phyloP scores from a whole-genome alignment of 1,284 basidiomycete genomes.

The Rhodotorula sp. region DNA sequence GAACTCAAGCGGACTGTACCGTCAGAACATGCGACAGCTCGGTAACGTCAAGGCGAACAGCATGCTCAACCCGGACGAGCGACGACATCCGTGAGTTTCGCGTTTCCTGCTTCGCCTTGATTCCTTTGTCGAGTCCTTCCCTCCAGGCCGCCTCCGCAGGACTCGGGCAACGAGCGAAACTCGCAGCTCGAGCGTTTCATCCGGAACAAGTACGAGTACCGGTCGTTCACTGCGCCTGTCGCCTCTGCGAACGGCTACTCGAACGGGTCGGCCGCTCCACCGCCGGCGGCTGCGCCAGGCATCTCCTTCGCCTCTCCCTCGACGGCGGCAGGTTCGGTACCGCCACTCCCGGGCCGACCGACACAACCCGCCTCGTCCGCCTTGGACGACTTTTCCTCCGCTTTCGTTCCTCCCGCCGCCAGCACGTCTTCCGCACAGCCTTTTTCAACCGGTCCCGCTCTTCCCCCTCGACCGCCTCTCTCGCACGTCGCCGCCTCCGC shows the following conservation, averaged over 20 bases:
- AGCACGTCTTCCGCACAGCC: neutral
- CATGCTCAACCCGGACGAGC: conserved; percentile 46
- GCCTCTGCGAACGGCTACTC: neutral
- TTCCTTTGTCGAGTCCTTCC: too few relatives aligned
- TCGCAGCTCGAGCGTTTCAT: conserved; percentile 49
- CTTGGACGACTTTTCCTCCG: neutral
- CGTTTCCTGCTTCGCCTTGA: neutral
- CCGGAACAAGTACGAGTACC: conserved; percentile 48
- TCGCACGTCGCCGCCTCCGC: neutral
- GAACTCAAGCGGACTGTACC: too few relatives aligned
- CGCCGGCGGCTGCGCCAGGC: neutral
- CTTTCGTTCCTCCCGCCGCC: too few relatives aligned
- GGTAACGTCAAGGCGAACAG: conserved; percentile 48
- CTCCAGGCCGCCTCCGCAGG: conserved; percentile 46
- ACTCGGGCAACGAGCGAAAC: conserved; percentile 47
- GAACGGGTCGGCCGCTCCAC: neutral
- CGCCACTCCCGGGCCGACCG: neutral
- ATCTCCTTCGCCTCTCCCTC: neutral
- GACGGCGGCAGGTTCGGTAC: neutral
- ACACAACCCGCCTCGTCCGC: neutral
- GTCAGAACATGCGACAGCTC: conserved; percentile 44
- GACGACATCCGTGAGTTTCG: conserved; percentile 41
- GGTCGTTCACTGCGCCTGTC: neutral
- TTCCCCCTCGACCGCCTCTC: neutral
- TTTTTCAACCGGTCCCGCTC: neutral